Evolutionary conservation across 2,329 filamentous ascomycete genomes (phyloP).

Genomic region (Cercospora beticola): DNA sequence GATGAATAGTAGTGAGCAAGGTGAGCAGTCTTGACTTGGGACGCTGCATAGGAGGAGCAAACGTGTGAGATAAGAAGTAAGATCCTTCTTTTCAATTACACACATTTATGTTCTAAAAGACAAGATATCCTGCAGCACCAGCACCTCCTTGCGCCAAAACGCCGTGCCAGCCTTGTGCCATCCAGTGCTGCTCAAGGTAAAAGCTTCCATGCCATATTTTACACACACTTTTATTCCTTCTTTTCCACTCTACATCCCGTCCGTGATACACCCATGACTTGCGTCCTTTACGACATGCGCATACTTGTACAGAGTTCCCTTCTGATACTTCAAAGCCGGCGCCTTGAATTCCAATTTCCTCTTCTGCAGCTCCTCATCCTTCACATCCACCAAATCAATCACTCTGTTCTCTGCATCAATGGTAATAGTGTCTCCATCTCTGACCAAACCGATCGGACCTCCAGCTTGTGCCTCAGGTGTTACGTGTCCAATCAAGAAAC

Average conservation of each 20-base stretch:
- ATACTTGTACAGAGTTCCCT: constrained; percentile 62
- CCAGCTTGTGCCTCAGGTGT: constrained; percentile 84
- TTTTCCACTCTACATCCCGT: constrained; percentile 33
- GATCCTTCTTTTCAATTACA: not conserved
- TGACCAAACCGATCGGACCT: constrained; percentile 79
- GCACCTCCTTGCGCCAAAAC: not conserved
- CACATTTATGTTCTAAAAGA: not conserved
- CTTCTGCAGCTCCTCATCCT: constrained; percentile 60
- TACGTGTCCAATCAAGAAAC: constrained; percentile 84
- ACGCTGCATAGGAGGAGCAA: not conserved
- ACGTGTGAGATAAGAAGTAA: not conserved
- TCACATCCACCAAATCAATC: constrained; percentile 62
- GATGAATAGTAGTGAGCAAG: not conserved
- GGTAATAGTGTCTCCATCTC: constrained; percentile 74
- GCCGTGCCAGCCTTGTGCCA: not conserved
- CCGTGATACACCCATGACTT: constrained; percentile 60
- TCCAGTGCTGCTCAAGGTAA: not conserved
- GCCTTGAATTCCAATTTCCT: constrained; percentile 53
- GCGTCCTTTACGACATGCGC: constrained; percentile 57
- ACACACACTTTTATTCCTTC: not conserved
- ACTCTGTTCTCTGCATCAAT: constrained; percentile 76
- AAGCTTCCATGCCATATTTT: not conserved
- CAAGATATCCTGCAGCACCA: too few species aligned
- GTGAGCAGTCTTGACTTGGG: not conserved
- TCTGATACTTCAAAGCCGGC: constrained; percentile 57